These are phyloP conservation scores for Cadophora malorum DNA, from an alignment of 2,329 filamentous ascomycete genomes.

Conservation along the genomic window DNA sequence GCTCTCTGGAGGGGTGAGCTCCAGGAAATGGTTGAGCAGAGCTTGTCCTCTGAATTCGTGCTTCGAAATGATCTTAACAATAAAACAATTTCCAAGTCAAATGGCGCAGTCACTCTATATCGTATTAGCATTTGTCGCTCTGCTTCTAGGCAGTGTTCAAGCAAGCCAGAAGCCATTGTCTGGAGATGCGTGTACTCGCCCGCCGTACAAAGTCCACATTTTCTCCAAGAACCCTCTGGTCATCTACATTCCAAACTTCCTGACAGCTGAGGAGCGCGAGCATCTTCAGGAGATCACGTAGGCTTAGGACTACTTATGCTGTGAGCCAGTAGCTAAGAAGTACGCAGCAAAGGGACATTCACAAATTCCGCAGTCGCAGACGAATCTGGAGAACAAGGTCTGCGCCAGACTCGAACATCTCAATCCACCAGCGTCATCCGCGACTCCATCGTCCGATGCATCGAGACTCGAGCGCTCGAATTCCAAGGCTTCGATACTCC, in stretches of 20 bases:
- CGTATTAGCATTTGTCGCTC: neutral
- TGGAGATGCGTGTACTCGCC: slow-evolving; percentile 27
- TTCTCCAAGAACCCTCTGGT: slow-evolving; percentile 59
- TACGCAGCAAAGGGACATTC: slow-evolving; percentile 33
- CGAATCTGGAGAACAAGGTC: slow-evolving; percentile 49
- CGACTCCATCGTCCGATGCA: slow-evolving; percentile 57
- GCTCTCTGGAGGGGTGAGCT: neutral
- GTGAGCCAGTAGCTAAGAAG: neutral
- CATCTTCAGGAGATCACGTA: slow-evolving; percentile 60
- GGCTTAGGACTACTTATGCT: neutral
- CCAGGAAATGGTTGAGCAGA: neutral
- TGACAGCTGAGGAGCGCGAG: slow-evolving; percentile 53
- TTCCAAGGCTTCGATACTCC: slow-evolving; percentile 62
- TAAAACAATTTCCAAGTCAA: neutral
- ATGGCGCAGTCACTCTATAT: neutral
- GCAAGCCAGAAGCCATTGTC: slow-evolving; percentile 20
- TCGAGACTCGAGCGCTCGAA: slow-evolving; percentile 59
- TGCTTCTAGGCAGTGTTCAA: neutral
- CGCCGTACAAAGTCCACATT: slow-evolving; percentile 49
- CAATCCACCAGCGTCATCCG: slow-evolving; percentile 53
- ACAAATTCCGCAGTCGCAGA: slow-evolving; percentile 57
- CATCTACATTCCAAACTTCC: slow-evolving; percentile 61
- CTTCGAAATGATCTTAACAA: neutral
- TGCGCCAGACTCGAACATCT: slow-evolving; percentile 56
- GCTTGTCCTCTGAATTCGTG: neutral